Conservation (phyloP, 2,329 filamentous ascomycete genomes). For the Periconia digitata region DNA sequence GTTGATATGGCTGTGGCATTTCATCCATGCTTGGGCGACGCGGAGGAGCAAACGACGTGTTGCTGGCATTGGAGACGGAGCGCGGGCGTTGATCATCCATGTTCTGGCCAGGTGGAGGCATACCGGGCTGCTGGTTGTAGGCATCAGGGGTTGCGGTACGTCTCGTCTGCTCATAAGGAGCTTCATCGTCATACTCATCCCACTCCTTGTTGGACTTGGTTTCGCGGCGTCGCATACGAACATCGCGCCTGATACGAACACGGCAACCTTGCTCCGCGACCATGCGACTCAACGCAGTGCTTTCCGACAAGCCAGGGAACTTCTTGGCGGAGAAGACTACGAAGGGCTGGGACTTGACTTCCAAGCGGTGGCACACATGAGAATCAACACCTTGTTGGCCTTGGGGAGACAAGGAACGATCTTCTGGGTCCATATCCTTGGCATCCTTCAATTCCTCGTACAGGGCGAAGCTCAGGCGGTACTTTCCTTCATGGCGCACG, state of each 20-base stretch:
- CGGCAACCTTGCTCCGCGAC: slow-evolving; percentile 97
- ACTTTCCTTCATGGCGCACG: slow-evolving; percentile 91
- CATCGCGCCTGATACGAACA: slow-evolving; percentile 91
- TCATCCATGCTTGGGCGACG: slow-evolving; percentile 51
- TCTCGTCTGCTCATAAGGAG: slow-evolving; percentile 50
- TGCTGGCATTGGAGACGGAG: slow-evolving; percentile 62
- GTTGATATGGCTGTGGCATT: slow-evolving; percentile 44
- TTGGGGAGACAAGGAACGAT: slow-evolving; percentile 40
- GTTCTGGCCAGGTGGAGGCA: slow-evolving; percentile 25
- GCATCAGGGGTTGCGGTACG: slow-evolving; percentile 54
- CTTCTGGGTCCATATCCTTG: slow-evolving; percentile 70
- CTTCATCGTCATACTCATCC: slow-evolving; percentile 64
- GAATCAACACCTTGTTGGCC: slow-evolving; percentile 39
- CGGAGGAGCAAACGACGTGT: slow-evolving; percentile 37
- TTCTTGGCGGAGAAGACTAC: slow-evolving; percentile 96
- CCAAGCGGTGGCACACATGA: slow-evolving; percentile 81
- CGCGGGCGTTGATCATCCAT: slow-evolving; percentile 55
- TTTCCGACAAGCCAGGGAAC: slow-evolving; percentile 90
- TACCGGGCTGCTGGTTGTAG: slow-evolving; percentile 46
- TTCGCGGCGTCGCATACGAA: slow-evolving; percentile 84
- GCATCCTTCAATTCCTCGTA: slow-evolving; percentile 91
- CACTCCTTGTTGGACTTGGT: slow-evolving; percentile 68
- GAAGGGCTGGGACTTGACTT: slow-evolving; percentile 86
- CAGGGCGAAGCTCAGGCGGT: slow-evolving; percentile 86
- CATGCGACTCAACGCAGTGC: slow-evolving; percentile 82